A percentile compares a stretch with the other conserved stretches of the same genome.
Conservation (phyloP, 805 yeast genomes). For the Saccharomycopsis vini region DNA sequence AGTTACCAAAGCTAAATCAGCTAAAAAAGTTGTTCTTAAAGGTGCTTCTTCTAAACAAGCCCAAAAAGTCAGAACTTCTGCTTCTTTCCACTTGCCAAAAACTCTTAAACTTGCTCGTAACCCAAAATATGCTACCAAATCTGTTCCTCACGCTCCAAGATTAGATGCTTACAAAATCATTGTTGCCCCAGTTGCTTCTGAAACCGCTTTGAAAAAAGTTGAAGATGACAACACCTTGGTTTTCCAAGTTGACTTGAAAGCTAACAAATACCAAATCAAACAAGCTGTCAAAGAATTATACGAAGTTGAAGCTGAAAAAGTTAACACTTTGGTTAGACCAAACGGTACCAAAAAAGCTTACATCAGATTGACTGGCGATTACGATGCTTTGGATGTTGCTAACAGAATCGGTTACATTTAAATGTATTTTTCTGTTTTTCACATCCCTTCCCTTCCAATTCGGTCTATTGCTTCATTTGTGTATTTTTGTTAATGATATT, state of each 20-base stretch:
- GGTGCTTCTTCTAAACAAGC: constrained; percentile 91
- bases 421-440: too few relatives aligned
- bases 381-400: constrained; percentile 99
- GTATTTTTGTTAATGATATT: too few relatives aligned
- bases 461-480: too few relatives aligned
- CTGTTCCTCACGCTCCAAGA: constrained; percentile 97
- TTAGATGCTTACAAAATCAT: constrained; percentile 91
- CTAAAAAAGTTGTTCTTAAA: constrained; percentile 97
- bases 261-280: constrained; percentile 99
- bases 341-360: constrained; percentile 99
- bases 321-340: constrained; percentile 97
- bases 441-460: too few relatives aligned
- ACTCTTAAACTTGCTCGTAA: constrained; percentile 87
- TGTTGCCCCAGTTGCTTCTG: constrained; percentile 92
- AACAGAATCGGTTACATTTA: constrained; percentile 99
- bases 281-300: constrained; percentile 96
- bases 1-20: constrained; percentile 76
- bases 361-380: constrained; percentile 97
- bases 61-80: constrained; percentile 85
- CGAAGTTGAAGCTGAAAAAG: constrained; percentile 88
- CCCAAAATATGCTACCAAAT: constrained; percentile 91
- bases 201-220: constrained; percentile 98
- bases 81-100: constrained; percentile 95
- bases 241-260: constrained; percentile 92
- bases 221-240: constrained; percentile 99